Conservation (phyloP, 805 yeast genomes). For the Yamadazyma olivae region DNA sequence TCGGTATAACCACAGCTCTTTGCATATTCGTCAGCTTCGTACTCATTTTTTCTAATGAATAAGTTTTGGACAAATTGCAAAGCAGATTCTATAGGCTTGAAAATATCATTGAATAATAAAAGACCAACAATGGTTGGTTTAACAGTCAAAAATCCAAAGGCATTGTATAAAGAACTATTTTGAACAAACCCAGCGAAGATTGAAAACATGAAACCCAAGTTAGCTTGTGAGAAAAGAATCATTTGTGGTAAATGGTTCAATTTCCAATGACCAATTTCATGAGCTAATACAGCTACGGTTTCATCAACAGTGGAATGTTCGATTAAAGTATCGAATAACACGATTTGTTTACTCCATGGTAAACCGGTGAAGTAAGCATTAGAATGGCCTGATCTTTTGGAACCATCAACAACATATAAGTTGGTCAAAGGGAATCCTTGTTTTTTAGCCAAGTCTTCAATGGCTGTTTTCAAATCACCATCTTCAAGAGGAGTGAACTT, state of each 20-base stretch:
- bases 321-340: constrained; percentile 86
- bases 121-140: constrained; percentile 82
- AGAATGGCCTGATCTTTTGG: constrained; percentile 93
- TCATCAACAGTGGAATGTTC: constrained; percentile 73
- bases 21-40: constrained; percentile 90
- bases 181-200: constrained; percentile 77
- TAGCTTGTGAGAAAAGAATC: constrained; percentile 61
- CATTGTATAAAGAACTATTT: constrained; percentile 70
- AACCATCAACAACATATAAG: constrained; percentile 91
- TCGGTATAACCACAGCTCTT: constrained; percentile 66
- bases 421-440: constrained; percentile 85
- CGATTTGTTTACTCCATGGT: constrained; percentile 97
- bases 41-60: constrained; percentile 83
- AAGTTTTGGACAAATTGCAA: constrained; percentile 65
- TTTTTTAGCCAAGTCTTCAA: constrained; percentile 72
- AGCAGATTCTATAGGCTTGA: constrained; percentile 72
- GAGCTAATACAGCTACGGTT: constrained; percentile 94
- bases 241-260: constrained; percentile 81
- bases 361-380: constrained; percentile 95
- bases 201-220: constrained; percentile 62
- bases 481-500: constrained; percentile 86
- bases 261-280: constrained; percentile 98
- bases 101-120: constrained; percentile 70
- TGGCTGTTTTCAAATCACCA: constrained; percentile 80
- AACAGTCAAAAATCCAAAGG: constrained; percentile 68